Base-by-base conservation (phyloP, 768 basidiomycete genomes). In the Peribolospora kevripleyi region DNA sequence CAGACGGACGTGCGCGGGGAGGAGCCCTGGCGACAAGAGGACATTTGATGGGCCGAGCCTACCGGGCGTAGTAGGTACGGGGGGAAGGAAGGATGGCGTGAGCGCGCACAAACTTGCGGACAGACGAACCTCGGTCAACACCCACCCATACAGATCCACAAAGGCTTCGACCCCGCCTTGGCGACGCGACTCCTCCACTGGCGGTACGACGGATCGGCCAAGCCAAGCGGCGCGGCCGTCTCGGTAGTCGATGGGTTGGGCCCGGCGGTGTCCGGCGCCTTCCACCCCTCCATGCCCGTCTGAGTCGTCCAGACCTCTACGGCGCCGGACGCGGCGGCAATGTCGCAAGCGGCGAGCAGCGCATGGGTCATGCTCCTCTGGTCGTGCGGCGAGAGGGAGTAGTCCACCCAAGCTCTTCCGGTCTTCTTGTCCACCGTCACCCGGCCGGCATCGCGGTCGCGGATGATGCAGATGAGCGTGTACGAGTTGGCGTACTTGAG, bases 11-110 rank as follows among this genome's bases (percentile, higher is more conserved):
- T 56, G 11, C 54, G 50, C 3, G 63, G 55, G 36, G 59, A 58
- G 6, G 56, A 50, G 1, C 63, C 62, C 65, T 65, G 65, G 37
- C 60, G 55, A 50, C 62, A 63, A 11, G 58, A 59, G 11, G 5
- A 43, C 9, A 5, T 14, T 25, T 25, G 25, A 25, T 25, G 25
- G 25, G 25, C 25, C 25, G 25, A 25, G 25, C 25, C 25, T 25
- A 1, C 25, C 6, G 40, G 6, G 25, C 3, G 36, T 7, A n/a
- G 38, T 39, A 14, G 14, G 52, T 8, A 3, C 38, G 3, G 36
- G 1, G 38, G 8, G 14, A 13, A 36, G 10, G 9, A 6, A 0
- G 41, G 7, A 25, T 14, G 38, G 8, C 47, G 47, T 66, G 65
- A 0, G 65, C 65, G 10, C 57, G 57, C 3, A 57, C 58, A 25